phyloP scores from a whole-genome alignment of 805 yeast genomes.

The Sugiyamaella valdiviana region DNA sequence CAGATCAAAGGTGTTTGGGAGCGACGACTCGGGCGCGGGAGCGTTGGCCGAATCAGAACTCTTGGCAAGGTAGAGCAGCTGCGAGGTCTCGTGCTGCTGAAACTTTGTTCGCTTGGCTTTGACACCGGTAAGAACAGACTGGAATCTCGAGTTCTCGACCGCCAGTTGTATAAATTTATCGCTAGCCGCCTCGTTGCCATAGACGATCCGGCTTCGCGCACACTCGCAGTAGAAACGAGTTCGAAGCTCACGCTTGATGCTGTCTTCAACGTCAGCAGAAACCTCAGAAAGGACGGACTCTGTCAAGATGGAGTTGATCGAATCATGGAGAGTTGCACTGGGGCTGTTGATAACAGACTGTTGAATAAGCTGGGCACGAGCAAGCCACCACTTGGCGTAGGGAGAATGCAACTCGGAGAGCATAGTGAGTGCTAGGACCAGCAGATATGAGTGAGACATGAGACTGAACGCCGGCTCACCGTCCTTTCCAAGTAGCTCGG shows the following conservation, averaged over 20 bases:
- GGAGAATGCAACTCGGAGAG: slow-evolving; percentile 22
- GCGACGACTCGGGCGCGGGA: slow-evolving; percentile 18
- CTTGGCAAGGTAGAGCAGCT: slow-evolving; percentile 67
- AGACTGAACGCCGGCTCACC: slow-evolving; percentile 72
- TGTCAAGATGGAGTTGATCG: slow-evolving; percentile 19
- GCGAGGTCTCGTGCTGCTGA: slow-evolving; percentile 65
- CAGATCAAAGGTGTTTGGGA: slow-evolving; percentile 40
- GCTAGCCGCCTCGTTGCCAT: slow-evolving; percentile 29
- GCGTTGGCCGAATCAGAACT: slow-evolving; percentile 6
- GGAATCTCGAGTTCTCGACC: slow-evolving; percentile 47
- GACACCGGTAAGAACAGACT: slow-evolving; percentile 77
- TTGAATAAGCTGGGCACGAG: slow-evolving; percentile 32
- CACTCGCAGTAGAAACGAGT: slow-evolving; percentile 56
- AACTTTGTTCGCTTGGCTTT: slow-evolving; percentile 81
- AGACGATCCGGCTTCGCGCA: slow-evolving; percentile 43
- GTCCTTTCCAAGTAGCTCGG: slow-evolving; percentile 43
- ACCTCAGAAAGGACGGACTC: slow-evolving; percentile 17
- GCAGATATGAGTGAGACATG: slow-evolving; percentile 43
- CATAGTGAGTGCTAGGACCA: slow-evolving; percentile 39
- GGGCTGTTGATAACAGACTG: slow-evolving; percentile 28
- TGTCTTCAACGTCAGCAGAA: slow-evolving; percentile 18
- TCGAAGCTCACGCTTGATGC: slow-evolving; percentile 31
- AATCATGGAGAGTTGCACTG: slow-evolving; percentile 26
- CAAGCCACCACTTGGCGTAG: slow-evolving; percentile 27
- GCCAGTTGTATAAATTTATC: slow-evolving; percentile 21